phyloP scores from a whole-genome alignment of 371 early-diverging fungal species.

The Rhizopus stolonifer region DNA sequence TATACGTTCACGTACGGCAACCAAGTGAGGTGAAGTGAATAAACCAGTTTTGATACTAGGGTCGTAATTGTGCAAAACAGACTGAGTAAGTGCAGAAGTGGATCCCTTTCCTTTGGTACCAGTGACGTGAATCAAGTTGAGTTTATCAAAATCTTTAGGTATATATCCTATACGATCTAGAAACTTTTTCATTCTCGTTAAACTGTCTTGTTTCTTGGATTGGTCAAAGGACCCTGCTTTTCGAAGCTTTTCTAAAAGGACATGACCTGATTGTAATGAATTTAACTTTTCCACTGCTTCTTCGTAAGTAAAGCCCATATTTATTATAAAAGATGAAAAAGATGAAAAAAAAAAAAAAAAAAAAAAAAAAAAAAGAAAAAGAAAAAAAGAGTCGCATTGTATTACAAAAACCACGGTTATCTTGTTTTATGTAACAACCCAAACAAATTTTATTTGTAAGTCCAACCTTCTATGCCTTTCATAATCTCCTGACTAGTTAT shows the following conservation, averaged over 20 bases:
- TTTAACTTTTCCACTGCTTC: constrained; percentile 76
- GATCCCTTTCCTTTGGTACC: constrained; percentile 92
- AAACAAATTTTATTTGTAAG: constrained; percentile 2
- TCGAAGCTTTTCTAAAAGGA: constrained; percentile 70
- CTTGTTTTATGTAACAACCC: no score
- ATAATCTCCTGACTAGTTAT: constrained; percentile 14
- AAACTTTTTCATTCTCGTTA: constrained; percentile 73
- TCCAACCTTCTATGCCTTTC: constrained; percentile 22
- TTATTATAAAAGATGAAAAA: background rate
- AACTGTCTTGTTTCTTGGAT: constrained; percentile 59
- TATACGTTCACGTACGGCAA: constrained; percentile 92
- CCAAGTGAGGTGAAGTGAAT: constrained; percentile 93
- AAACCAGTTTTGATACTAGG: constrained; percentile 62
- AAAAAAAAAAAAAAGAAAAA: background rate
- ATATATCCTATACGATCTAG: constrained; percentile 73
- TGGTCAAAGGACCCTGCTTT: constrained; percentile 70
- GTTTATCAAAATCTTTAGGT: constrained; percentile 61
- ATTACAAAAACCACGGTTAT: no score
- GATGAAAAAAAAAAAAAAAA: background rate
- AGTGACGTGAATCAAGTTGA: constrained; percentile 81
- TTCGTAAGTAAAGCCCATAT: constrained; percentile 20
- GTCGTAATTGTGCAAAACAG: constrained; percentile 55
- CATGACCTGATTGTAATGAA: constrained; percentile 78
- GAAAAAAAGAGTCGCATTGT: no score
- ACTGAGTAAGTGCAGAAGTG: constrained; percentile 71